Base-by-base conservation (phyloP, 257 asterid genomes). In the Fraxinus excelsior region DNA sequence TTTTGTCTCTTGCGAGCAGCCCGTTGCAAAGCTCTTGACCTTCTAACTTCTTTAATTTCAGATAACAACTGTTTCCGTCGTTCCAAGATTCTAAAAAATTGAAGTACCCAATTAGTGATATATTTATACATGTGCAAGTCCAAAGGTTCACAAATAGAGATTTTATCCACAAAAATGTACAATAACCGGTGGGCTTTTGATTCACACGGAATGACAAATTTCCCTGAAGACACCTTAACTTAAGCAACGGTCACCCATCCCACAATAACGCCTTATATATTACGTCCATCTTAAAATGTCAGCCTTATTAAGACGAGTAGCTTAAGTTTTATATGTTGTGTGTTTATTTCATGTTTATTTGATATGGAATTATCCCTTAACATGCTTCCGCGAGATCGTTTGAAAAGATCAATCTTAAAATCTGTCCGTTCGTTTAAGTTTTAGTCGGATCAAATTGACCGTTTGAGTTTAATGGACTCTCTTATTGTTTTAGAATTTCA, bases 1-100 rank as follows among this genome's bases (percentile, higher is more conserved):
- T 92, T 94, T 75, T 90, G 88, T 80, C 96, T 91, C 82, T 70
- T 93, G 72, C 99, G 92, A 80, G 97, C 88, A 82, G 88, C 89
- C 71, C 98, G 96, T 81, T 96, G 99, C 86, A 90, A 78, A 25
- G 92, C 92, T 80, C 99, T 90, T 13, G 97, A 93, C 79, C 97
- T 90, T 75, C 99, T 91, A 76, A 96, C 99, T 76, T 93, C 99
- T 83, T 89, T 84, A 73, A 96, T 93, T 78, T 96, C 98, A 75
- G 92, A 84, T 71, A 90, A 74, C 80, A 96, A 82, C 78, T 88
- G 91, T 79, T 75, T 90, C 81, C 92, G 89, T 80, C 98, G 92
- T 13, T 91, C 98, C 74, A 82, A 84, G 85, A 96, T 93, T 87
- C 99, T 96, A 85, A 84, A 82, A 70, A 80, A 78, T 58, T n/a